Base-by-base conservation (phyloP, 805 yeast species). In the Yamadazyma sp. region DNA sequence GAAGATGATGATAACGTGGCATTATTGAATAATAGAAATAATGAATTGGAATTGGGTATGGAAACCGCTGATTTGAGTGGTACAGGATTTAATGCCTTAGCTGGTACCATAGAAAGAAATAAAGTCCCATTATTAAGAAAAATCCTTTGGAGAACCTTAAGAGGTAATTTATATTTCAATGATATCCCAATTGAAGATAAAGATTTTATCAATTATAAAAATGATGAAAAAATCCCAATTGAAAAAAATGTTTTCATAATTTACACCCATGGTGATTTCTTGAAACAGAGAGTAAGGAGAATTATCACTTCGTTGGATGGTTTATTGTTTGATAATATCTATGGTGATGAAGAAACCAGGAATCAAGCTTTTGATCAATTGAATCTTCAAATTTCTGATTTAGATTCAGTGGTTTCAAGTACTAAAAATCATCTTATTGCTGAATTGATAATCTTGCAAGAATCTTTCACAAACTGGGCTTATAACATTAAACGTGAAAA, bases 401-500 rank as follows among this genome's bases (percentile, higher is more conserved):
- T 67, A 26, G 44, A 47, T 15, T 50, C 36, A 16, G 65, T 67
- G 13, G 65, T 62, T 6, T 50, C 48, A 6, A 52, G 51, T 19
- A 67, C 73, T 1, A 56, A 47, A 38, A 46, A 50, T 23, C 70
- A 65, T 34, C 51, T 67, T 32, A 55, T 62, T 20, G 50, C 69
- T 3, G 73, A 67, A 35, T 52, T 67, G 21, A 30, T 60, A 16
- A 40, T 61, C 2, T 53, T 66, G 35, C 69, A 63, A 34, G 71
- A 63, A 16, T 42, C 47, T 7, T 63, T 47, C 38, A 47, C 64
- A 1, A 58, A 60, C 31, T 64, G 56, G 52, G 35, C 44, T 23
- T 62, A 55, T 35, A 44, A 45, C 6, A 42, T 78, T 33, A 67
- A 71, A 35, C 58, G 78, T 29, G 89, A 82, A 47, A 73, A 75